These are phyloP conservation scores for Cutaneotrichosporon daszewskae DNA, from an alignment of 1,284 basidiomycete genomes.

Conservation along the genomic window DNA sequence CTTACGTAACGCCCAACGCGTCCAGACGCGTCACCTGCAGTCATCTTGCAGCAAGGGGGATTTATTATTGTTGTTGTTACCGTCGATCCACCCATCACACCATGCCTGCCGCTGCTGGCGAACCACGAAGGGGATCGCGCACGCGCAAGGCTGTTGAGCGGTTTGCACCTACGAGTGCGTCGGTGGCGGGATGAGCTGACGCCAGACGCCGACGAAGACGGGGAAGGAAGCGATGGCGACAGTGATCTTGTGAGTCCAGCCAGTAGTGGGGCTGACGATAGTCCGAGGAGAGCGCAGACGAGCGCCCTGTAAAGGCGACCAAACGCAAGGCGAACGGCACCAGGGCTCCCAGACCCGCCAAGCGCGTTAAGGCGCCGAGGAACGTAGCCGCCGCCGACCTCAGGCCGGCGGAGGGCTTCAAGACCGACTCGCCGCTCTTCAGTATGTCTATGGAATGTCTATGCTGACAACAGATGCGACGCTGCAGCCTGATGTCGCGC, in stretches of 20 bases:
- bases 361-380: slow-evolving; percentile 13
- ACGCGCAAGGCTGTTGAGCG: slow-evolving; percentile 33
- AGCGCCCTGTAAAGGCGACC: background rate
- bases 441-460: slow-evolving; percentile 27
- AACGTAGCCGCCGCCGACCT: slow-evolving; percentile 9
- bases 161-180: slow-evolving; percentile 16
- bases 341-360: slow-evolving; percentile 10
- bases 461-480: slow-evolving; percentile 35
- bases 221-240: background rate
- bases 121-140: slow-evolving; percentile 36
- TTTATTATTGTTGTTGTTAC: slow-evolving; percentile 6
- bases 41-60: background rate
- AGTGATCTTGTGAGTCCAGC: slow-evolving; percentile 3
- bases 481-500: slow-evolving; percentile 39
- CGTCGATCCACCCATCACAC: slow-evolving; percentile 1
- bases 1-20: slow-evolving; percentile 5
- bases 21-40: background rate
- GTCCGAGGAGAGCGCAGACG: slow-evolving; percentile 6
- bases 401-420: slow-evolving; percentile 26
- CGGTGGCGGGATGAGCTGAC: background rate
- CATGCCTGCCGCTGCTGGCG: slow-evolving; percentile 10
- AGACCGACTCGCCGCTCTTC: slow-evolving; percentile 35
- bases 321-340: slow-evolving; percentile 18
- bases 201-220: slow-evolving; percentile 4
- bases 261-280: slow-evolving; percentile 16